Evolutionary conservation across 2,329 filamentous ascomycete genomes (phyloP), one percentile per base, ranked within the genome.

Genomic region (Pseudogymnoascus sp.): DNA sequence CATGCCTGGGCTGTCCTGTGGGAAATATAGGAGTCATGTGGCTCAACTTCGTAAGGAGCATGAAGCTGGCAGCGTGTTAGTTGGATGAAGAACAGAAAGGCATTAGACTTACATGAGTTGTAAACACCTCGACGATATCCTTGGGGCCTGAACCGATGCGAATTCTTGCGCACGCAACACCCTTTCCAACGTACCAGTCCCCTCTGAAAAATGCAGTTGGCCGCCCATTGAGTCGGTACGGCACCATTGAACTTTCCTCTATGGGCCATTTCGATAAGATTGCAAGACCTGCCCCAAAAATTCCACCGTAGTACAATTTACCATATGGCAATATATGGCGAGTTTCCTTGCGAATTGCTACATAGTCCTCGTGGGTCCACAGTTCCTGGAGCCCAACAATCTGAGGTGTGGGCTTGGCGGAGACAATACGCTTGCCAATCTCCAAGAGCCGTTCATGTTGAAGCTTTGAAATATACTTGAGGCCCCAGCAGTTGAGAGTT

Each of bases 141-240:
- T 82, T 82, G 47, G 74, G 72, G 1, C 76, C 80, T 0, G 82
- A 76, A 0, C 90, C 90, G 66, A 88, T 87, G 3, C 89, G 80
- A 67, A 97, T 88, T 64, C 83, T 82, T 2, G 93, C 93, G 70
- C 84, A 88, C 6, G 93, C 94, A 41, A 97, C 86, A 14, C 94
- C 94, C 73, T 97, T 97, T 0, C 94, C 94, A 8, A 97, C 92
- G 71, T 86, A 97, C 91, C 93, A 97, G 74, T 97, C 93, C 9
- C 94, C 94, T 63, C 93, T 82, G 76, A 88, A 97, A 75, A 97
- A 96, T 4, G 93, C 93, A 8, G 91, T 93, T 5, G 94, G 94
- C 15, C 93, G 83, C 15, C 94, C 94, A 73, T 96, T 97, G 60
- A 99, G 81, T n/a, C 91, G 85, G 72, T 97, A 99, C 3, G 80